Base-by-base conservation (phyloP, 2,329 filamentous ascomycete species). In the Ceratocystis eucalypticola region DNA sequence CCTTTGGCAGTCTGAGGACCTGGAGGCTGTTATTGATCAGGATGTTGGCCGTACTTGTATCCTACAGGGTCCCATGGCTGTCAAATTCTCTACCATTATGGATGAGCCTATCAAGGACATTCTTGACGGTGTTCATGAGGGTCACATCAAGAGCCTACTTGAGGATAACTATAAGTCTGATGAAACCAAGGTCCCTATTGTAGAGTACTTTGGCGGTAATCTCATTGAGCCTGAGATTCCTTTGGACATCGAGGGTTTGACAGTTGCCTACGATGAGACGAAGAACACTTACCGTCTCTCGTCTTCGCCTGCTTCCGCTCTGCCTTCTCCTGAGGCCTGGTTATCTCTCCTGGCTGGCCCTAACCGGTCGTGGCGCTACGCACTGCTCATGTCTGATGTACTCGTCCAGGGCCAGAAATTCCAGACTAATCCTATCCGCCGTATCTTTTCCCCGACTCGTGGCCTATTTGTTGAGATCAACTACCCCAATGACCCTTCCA, bases 21-120 rank as follows among this genome's bases (percentile, higher is more conserved):
- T 99, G 10, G 93, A 95, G 73, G 94, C 94, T 65, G 92, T 99
- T 67, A 92, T 96, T 69, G 93, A 83, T 71, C 94, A 97, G 77
- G 95, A 99, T 74, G 94, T 99, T 68, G 92, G 91, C 70, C 86
- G 95, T 74, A 96, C 92, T 57, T 96, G 92, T 79, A 96, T 99
- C 74, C 80, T 99, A 46, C 94, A 99, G 75, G 95, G 94, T 20
- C 94, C 94, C 4, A 91, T 92, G 78, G 89, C 94, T 66, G 94
- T 85, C 72, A 93, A 88, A 76, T 97, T 91, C 78, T 95, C 92
- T 0, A 96, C 84, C 50, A 82, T 89, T 69, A 84, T 96, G 48
- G 91, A 99, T 72, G 91, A 99, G 80, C 94, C 94, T 0, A 88
- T 97, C 75, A 88, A 96, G 78, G 88, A 96, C 64, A 99, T 99